Evolutionary conservation across 208 protist genomes (phyloP).

Genomic region (Crithidia sp.): DNA sequence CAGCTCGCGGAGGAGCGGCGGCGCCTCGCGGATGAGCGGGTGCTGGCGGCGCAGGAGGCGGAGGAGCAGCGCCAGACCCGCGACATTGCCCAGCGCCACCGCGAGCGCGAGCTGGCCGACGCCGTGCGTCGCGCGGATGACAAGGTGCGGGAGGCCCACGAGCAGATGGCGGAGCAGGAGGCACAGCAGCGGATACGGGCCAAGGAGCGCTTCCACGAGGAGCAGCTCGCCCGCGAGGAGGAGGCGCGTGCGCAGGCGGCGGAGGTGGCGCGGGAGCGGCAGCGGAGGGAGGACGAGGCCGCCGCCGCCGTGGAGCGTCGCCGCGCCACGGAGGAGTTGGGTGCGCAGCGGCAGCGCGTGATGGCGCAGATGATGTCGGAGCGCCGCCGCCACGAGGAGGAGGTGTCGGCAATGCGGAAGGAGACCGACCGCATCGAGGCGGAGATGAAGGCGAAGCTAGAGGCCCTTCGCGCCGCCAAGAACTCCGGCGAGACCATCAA

Average conservation of each 20-base stretch:
- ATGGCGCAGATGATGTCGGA: conserved; percentile 70
- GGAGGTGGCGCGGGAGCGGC: conserved; percentile 46
- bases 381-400: conserved; percentile 66
- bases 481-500: conserved; percentile 78
- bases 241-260: conserved; percentile 43
- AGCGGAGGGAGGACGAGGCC: conserved; percentile 42
- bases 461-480: conserved; percentile 82
- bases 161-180: conserved; percentile 49
- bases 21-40: conserved; percentile 61
- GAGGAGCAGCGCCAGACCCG: conserved; percentile 53
- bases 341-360: conserved; percentile 62
- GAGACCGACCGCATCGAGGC: conserved; percentile 89
- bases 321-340: conserved; percentile 62
- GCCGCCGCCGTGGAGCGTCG: conserved; percentile 54
- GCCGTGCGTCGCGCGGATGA: conserved; percentile 64
- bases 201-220: conserved; percentile 47
- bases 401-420: conserved; percentile 76
- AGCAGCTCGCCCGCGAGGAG: conserved; percentile 40
- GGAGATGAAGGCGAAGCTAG: conserved; percentile 89
- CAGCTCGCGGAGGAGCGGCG: conserved; percentile 68
- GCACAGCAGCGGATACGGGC: conserved; percentile 44
- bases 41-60: conserved; percentile 42
- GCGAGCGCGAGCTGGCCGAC: conserved; percentile 64
- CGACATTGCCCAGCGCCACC: conserved; percentile 50
- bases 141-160: conserved; percentile 69